phyloP scores from a whole-genome alignment of 2,329 filamentous ascomycete species.

The Aspergillus ibericus region DNA sequence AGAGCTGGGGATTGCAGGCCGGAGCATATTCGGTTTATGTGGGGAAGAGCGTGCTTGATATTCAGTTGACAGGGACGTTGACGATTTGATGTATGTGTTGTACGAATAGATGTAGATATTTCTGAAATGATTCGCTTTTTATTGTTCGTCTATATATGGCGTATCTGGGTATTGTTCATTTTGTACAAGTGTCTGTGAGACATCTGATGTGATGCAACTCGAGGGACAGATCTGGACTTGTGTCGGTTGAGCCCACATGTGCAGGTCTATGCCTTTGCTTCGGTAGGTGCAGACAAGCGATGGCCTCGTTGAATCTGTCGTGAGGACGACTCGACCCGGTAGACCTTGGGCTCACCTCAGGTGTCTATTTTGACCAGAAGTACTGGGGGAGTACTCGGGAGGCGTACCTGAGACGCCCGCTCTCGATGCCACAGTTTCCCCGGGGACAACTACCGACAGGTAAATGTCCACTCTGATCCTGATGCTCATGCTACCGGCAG shows the following conservation, averaged over 20 bases:
- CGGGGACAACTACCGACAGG: background rate
- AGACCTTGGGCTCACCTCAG: no score
- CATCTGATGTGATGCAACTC: background rate
- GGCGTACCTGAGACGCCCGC: no score
- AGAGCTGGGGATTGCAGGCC: conserved; percentile 29
- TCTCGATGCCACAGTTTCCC: background rate
- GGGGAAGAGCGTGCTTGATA: background rate
- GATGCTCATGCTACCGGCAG: background rate
- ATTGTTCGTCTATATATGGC: background rate
- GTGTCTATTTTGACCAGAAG: no score
- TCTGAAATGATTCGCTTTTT: background rate
- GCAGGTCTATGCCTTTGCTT: no score
- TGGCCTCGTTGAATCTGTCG: no score
- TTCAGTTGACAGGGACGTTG: conserved; percentile 2
- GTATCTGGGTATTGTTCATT: background rate
- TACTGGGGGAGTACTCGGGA: no score
- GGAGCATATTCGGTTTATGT: conserved; percentile 2
- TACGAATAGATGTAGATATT: background rate
- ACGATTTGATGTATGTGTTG: background rate
- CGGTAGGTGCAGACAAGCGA: no score
- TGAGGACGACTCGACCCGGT: no score
- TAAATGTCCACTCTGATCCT: background rate
- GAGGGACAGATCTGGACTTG: no score
- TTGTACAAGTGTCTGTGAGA: background rate
- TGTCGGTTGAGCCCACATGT: no score